phyloP scores from a whole-genome alignment of 225 moss, liverwort and hornwort genomes.

The Climacium dendroides region DNA sequence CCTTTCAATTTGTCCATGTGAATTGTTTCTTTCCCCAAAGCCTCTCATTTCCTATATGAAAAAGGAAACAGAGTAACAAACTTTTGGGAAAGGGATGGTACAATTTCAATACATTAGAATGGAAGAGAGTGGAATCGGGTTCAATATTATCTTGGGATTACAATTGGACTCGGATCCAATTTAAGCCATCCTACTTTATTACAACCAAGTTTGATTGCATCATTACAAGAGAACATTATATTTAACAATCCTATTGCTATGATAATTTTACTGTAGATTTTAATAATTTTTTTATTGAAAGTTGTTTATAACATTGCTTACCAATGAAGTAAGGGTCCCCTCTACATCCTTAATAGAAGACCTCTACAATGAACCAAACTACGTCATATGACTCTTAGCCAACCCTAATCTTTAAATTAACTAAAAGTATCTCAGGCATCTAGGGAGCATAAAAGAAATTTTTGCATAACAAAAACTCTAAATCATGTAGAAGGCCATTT shows the following conservation, averaged over 20 bases:
- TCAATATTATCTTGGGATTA: neutral
- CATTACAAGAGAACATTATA: fast-evolving
- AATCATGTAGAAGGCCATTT: no score
- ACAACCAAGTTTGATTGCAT: no score
- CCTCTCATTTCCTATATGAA: fast-evolving
- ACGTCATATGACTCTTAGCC: no score
- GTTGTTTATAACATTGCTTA: neutral
- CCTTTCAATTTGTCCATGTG: neutral
- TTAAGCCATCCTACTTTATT: neutral
- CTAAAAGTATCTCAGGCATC: no score
- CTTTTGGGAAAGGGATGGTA: fast-evolving
- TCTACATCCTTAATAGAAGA: no score
- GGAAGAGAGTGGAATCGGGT: neutral
- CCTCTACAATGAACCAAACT: no score
- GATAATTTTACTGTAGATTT: neutral
- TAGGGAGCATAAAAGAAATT: no score
- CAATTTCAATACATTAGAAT: neutral
- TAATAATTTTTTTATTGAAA: neutral
- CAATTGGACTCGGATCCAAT: neutral
- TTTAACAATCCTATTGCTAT: neutral
- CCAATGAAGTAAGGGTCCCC: no score
- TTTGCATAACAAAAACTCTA: no score
- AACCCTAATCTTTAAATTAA: no score
- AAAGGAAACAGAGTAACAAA: neutral
- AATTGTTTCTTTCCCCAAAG: neutral